Evolutionary conservation across 2,329 filamentous ascomycete genomes (phyloP), one percentile per base, ranked within the genome.

Genomic region (Neocatenulostroma microsporum): DNA sequence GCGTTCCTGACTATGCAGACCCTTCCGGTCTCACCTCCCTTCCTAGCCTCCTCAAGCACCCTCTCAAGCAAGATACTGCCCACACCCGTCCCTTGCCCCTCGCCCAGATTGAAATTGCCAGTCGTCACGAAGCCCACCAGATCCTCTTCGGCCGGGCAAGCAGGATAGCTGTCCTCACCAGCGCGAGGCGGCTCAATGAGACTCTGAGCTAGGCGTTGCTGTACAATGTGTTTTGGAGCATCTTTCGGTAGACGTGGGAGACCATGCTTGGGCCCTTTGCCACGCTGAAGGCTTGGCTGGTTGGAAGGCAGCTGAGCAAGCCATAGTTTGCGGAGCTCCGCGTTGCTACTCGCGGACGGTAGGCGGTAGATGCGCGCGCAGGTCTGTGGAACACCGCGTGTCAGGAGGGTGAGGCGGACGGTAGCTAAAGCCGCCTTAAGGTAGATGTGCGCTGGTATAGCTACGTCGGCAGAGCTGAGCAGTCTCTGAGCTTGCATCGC

Each of bases 91-190:
- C 82, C 84, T 47, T 72, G 74, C 0, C 89, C 91, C 46, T 82
- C 76, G 2, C 76, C 74, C 2, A 96, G 72, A 51, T 82, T 87
- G 57, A 82, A 94, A 34, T 84, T 81, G 0, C 89, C 91, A 1
- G 82, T 82, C 2, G 87, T 95, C 17, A 95, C 80, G 57, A 94
- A 98, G 0, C 91, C 91, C 34, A 96, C 75, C 10, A 96, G 68
- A 56, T 95, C 84, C 15, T 74, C 69, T 44, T 78, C 78, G 8
- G 70, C 69, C 0, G 89, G 89, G n/a, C 87, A 77, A 0, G 78
- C 55, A 1, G 81, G 80, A 48, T 84, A 76, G 0, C 62, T 56
- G 0, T 47, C 45, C 14, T 53, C 49, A 5, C 51, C 53, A 0
- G 46, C 50, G n/a, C 33, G 31, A 4, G 67, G 66, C n/a, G 65